Percentiles rank a stretch among this genome's conserved stretches.
Conservation (phyloP, 2,329 filamentous ascomycete genomes). For the Ilyonectria destructans region DNA sequence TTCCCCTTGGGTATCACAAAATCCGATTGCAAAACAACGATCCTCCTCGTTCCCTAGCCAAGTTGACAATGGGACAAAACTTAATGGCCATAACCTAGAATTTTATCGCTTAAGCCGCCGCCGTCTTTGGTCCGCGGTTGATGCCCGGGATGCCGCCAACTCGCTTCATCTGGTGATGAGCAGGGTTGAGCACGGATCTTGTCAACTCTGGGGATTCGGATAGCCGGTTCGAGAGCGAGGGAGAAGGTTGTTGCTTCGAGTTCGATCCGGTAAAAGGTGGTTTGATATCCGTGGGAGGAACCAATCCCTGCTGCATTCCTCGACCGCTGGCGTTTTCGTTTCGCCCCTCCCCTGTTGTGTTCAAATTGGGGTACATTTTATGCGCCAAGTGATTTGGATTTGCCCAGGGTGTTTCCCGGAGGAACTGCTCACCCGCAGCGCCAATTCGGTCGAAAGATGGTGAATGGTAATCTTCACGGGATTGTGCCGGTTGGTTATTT, state of each 20-base stretch:
- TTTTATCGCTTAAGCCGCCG: conserved; percentile 50
- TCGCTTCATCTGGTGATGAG: conserved; percentile 54
- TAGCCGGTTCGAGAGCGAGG: conserved; percentile 47
- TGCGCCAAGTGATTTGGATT: conserved; percentile 88
- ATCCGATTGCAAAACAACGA: conserved; percentile 51
- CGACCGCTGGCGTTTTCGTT: conserved; percentile 36
- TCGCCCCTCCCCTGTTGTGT: conserved; percentile 33
- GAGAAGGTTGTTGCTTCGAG: conserved; percentile 46
- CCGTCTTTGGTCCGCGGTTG: conserved; percentile 55
- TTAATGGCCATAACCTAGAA: conserved; percentile 34
- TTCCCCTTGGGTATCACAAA: conserved; percentile 59
- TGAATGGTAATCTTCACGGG: conserved; percentile 66
- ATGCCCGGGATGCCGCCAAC: conserved; percentile 52
- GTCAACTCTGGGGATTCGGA: conserved; percentile 64
- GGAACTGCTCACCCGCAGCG: conserved; percentile 86
- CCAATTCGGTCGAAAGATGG: conserved; percentile 67
- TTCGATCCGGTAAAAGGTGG: conserved; percentile 43
- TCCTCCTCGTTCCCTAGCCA: conserved; percentile 44
- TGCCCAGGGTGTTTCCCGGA: conserved; percentile 93
- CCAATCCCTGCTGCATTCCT: conserved; percentile 41
- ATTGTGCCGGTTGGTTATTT: conserved; percentile 58
- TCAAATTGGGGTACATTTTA: conserved; percentile 60
- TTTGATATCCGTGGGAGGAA: conserved; percentile 43
- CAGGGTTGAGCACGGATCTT: conserved; percentile 55
- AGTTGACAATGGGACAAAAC: conserved; percentile 31